These are phyloP conservation scores for Stromatinia cepivora DNA, from an alignment of 2,329 filamentous ascomycete genomes.

Conservation along the genomic window DNA sequence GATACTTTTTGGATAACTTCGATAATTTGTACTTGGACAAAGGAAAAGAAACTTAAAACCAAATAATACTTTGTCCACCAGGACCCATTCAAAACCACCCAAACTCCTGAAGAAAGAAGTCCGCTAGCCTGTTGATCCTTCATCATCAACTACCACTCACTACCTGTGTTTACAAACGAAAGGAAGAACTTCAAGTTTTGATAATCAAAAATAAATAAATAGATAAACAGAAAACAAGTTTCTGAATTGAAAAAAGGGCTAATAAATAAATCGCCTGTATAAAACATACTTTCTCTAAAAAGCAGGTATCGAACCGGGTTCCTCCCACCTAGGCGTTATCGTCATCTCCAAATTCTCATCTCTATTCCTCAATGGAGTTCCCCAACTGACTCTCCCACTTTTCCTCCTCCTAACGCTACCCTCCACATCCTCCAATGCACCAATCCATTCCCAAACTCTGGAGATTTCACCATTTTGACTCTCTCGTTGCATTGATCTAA, in stretches of 20 bases:
- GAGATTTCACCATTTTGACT: slow-evolving; percentile 64
- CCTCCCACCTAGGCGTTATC: slow-evolving; percentile 37
- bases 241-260: background rate
- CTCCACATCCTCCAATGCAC: slow-evolving; percentile 48
- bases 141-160: too few relatives aligned
- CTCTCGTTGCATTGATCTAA: slow-evolving; percentile 73
- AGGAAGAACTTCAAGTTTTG: too few relatives aligned
- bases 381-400: slow-evolving; percentile 47
- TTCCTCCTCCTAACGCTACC: slow-evolving; percentile 50
- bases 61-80: too few relatives aligned
- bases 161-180: too few relatives aligned
- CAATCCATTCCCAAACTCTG: slow-evolving; percentile 70
- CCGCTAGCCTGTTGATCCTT: too few relatives aligned
- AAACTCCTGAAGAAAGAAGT: too few relatives aligned
- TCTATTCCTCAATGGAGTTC: slow-evolving; percentile 27
- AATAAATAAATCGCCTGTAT: background rate
- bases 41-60: too few relatives aligned
- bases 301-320: slow-evolving; percentile 36
- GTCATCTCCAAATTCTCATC: background rate
- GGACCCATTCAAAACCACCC: too few relatives aligned
- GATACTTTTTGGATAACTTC: too few relatives aligned
- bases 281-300: slow-evolving; percentile 32
- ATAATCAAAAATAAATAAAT: too few relatives aligned
- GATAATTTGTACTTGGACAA: too few relatives aligned
- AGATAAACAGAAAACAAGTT: too few relatives aligned